A percentile compares a stretch with the other conserved stretches of the same genome.
These are phyloP conservation scores for Sugiyamaella grinbergsii DNA, from an alignment of 1,139 yeast species.

Conservation along the genomic window DNA sequence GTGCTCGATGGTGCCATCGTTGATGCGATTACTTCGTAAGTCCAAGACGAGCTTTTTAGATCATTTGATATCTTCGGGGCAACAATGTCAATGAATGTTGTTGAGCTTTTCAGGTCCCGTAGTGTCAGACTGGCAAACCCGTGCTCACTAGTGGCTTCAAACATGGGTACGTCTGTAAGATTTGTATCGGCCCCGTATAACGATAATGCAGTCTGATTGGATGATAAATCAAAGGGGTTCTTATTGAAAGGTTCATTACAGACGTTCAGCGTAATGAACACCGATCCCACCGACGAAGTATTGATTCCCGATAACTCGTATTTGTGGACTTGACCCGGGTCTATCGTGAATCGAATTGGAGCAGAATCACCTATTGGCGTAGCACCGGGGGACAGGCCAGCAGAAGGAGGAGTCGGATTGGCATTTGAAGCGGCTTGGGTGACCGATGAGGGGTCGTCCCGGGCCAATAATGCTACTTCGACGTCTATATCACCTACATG, in stretches of 20 bases:
- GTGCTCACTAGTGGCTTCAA: constrained; percentile 19
- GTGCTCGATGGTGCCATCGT: constrained; percentile 66
- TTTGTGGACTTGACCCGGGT: constrained; percentile 36
- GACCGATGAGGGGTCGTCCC: not conserved
- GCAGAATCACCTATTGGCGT: constrained; percentile 30
- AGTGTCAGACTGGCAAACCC: constrained; percentile 38
- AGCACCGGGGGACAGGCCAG: constrained; percentile 9
- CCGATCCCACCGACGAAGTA: constrained; percentile 16
- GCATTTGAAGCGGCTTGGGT: no score
- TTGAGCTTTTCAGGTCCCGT: constrained; percentile 19
- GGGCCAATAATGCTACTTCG: not conserved
- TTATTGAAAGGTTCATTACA: constrained; percentile 27
- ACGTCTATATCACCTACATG: not conserved
- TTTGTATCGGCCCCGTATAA: constrained; percentile 27
- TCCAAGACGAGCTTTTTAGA: constrained; percentile 33
- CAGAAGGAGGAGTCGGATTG: not conserved
- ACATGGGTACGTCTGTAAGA: constrained; percentile 18
- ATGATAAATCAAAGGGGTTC: constrained; percentile 21
- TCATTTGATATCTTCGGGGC: constrained; percentile 27
- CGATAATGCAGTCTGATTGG: constrained; percentile 21
- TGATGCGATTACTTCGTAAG: constrained; percentile 69
- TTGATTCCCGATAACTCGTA: constrained; percentile 29
- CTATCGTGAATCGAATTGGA: constrained; percentile 33
- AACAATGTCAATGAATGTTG: constrained; percentile 27
- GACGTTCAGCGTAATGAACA: constrained; percentile 32